Base-by-base conservation (phyloP, 2,329 filamentous ascomycete species). In the Ophiostoma sp. region DNA sequence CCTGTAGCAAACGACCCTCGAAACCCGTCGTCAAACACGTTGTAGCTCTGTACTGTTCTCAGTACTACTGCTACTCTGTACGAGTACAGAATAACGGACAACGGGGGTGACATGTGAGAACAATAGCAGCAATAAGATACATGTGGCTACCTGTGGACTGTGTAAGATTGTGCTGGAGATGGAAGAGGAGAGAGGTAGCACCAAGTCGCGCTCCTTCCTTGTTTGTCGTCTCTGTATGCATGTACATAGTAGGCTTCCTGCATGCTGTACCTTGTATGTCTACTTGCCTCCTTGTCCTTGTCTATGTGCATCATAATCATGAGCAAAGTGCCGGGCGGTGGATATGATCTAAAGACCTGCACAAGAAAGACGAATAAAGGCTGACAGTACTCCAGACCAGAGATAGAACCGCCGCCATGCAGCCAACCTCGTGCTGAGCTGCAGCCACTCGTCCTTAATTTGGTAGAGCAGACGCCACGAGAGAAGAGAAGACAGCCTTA, bases 1-100 rank as follows among this genome's bases (percentile, higher is more conserved):
- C 78, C 77, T 80, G 79, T 79, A 80, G 80, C 79, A 78, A 79
- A 75, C 76, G 75, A 77, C 77, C 75, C 77, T 77, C 77, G 77
- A 78, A 76, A 75, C 77, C 74, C 71, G 77, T 77, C 62, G 76
- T 80, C 79, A 80, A 80, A 81, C 79, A 76, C 79, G 35, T 76
- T 76, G 77, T 79, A 6, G 44, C 77, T 77, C 77, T 76, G 76
- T 77, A 76, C 52, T 57, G 52, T 13, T 41, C 13, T 13, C 39
- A 41, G 39, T 41, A 36, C 23, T 31, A 31, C 36, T 39, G 36
- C 5, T 39, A n/a, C 60, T 57, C 31, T 68, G n/a, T 54, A 11
- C 23, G n/a, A n/a, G n/a, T n/a, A n/a, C n/a, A n/a, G 39, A 31
- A 52, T 6, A 54, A 54, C 52, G n/a, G 8, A 23, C 48, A 13